phyloP scores from a whole-genome alignment of 768 basidiomycete genomes.

The Mycena sanguinolenta region DNA sequence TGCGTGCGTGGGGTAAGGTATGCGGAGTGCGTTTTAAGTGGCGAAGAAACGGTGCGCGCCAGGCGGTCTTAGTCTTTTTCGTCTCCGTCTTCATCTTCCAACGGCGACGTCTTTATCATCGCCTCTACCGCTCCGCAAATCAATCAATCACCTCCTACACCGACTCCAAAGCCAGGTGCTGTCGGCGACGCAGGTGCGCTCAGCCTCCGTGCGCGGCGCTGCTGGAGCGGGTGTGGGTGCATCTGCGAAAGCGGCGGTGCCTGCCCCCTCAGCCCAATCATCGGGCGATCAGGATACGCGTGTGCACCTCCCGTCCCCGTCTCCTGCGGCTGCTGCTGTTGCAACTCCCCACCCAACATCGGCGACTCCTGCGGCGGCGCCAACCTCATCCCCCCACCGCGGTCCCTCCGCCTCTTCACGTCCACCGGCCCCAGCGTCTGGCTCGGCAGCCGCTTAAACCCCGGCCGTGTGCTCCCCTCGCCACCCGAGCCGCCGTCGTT shows the following conservation, averaged over 20 bases:
- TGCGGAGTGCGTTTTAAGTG: too few species aligned
- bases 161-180: conserved; percentile 23
- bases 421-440: conserved; percentile 76
- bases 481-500: conserved; percentile 46
- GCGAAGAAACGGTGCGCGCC: too few species aligned
- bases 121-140: too few species aligned
- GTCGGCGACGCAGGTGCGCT: conserved; percentile 36
- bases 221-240: too few species aligned
- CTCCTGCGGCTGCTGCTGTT: not conserved
- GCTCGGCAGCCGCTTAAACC: conserved; percentile 81
- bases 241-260: too few species aligned
- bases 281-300: conserved; percentile 29
- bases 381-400: not conserved
- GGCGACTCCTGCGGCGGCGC: conserved; percentile 10
- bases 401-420: conserved; percentile 58
- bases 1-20: too few species aligned
- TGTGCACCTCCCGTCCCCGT: conserved; percentile 13
- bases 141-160: too few species aligned
- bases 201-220: conserved; percentile 26
- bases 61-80: too few species aligned
- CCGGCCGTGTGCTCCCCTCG: conserved; percentile 60
- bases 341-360: not conserved
- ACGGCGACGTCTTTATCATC: too few species aligned
- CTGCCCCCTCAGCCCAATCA: conserved; percentile 31
- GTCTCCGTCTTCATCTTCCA: too few species aligned